Evolutionary conservation across 2,329 filamentous ascomycete species (phyloP), one percentile per base, ranked within the genome.

Genomic region (Boeremia exigua): DNA sequence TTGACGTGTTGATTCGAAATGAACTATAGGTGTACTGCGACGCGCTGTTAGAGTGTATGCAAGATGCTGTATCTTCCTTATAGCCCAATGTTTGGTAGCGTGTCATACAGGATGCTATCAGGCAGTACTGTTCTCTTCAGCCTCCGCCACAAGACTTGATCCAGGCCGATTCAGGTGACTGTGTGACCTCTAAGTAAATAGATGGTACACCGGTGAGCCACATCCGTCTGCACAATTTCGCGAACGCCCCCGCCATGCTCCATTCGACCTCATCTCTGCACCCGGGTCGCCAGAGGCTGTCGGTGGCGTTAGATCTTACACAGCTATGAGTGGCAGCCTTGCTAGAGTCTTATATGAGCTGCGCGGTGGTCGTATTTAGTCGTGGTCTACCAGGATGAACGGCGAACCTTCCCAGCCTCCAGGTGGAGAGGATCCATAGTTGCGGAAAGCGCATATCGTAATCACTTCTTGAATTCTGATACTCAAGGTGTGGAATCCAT

Each of bases 121-220:
- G 48, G 12, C 27, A n/a, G 19, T 5, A 23, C 19, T 23, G 19
- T 23, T 23, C 5, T 23, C 46, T 47, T 59, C 59, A 70, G 64
- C 65, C 63, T 54, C 66, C 60, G 19, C 19, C 19, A 60, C 58
- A n/a, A 14, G n/a, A 5, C 32, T 38, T 23, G 39, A 38, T 29
- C 17, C 27, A 48, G 50, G 25, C 51, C 43, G 1, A 48, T 46
- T 38, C 30, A 45, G 34, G 27, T 14, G 33, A 38, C 14, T 10
- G 6, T 55, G 57, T 54, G 59, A 44, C 32, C 58, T 57, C 59
- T 45, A 28, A 4, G 14, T 25, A 19, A 19, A 7, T 48, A 47
- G 23, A 27, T 42, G 27, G 54, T 46, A 32, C 57, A 42, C 61
- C 60, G 64, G 64, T 67, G 56, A 67, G 56, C 50, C 6, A 44